Conservation (phyloP, 768 basidiomycete species). For the Leccinum olivaceopallidum region DNA sequence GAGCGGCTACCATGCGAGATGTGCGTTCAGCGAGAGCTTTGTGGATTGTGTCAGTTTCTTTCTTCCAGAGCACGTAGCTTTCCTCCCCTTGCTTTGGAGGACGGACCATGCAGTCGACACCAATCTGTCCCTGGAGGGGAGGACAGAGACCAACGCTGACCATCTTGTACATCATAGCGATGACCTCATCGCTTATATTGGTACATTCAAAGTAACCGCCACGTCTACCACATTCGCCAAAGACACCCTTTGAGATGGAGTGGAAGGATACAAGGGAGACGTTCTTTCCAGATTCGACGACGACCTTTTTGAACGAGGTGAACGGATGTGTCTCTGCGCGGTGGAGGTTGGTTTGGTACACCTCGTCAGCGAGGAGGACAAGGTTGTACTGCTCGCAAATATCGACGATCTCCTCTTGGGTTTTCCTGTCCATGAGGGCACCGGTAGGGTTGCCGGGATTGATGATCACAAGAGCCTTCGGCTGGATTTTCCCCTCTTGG, state of each 20-base stretch:
- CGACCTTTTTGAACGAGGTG: constrained; percentile 91
- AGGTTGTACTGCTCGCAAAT: constrained; percentile 84
- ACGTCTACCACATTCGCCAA: constrained; percentile 95
- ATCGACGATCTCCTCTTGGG: constrained; percentile 74
- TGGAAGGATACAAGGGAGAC: constrained; percentile 94
- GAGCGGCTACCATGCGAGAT: constrained; percentile 69
- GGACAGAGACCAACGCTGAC: constrained; percentile 89
- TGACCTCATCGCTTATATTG: constrained; percentile 75
- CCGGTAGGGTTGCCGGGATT: constrained; percentile 99
- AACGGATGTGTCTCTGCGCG: constrained; percentile 66
- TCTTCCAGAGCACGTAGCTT: constrained; percentile 77
- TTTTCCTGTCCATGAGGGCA: constrained; percentile 67
- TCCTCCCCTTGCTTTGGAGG: constrained; percentile 77
- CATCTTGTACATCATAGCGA: constrained; percentile 95
- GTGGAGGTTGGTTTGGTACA: constrained; percentile 97
- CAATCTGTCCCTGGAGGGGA: constrained; percentile 87
- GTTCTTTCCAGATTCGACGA: constrained; percentile 58
- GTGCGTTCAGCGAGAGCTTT: constrained; percentile 71
- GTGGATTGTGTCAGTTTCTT: constrained; percentile 83
- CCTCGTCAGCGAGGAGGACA: constrained; percentile 94
- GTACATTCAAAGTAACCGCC: constrained; percentile 95
- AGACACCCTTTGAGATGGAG: constrained; percentile 95
- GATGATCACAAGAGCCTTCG: constrained; percentile 93
- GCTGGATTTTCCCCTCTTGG: constrained; percentile 51
- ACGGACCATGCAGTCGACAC: constrained; percentile 91